phyloP scores from a whole-genome alignment of 768 basidiomycete species.

The Suillus alpinus region DNA sequence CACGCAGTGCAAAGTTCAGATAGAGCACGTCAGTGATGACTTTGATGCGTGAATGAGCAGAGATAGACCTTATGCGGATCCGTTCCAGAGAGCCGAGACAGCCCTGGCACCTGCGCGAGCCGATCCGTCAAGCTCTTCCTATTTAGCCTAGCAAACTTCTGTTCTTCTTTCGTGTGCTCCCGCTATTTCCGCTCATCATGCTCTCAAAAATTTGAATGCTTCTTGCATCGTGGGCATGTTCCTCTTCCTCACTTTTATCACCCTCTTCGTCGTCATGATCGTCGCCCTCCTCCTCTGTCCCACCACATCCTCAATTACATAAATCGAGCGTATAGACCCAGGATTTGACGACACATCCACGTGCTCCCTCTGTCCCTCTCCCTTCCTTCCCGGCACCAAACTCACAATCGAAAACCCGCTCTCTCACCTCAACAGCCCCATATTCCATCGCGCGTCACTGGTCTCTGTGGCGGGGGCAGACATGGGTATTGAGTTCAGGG shows the following conservation, averaged over 20 bases:
- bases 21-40: not conserved
- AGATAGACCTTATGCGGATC: slow-evolving; percentile 29
- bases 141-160: slow-evolving; percentile 19
- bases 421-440: slow-evolving; percentile 71
- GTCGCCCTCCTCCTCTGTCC: slow-evolving; percentile 26
- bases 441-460: slow-evolving; percentile 39
- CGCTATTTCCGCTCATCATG: slow-evolving; percentile 59
- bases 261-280: slow-evolving; percentile 27
- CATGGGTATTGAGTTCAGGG: slow-evolving; percentile 16
- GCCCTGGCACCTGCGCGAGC: slow-evolving; percentile 71
- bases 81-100: slow-evolving; percentile 41
- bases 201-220: slow-evolving; percentile 87
- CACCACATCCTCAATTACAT: slow-evolving; percentile 10
- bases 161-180: slow-evolving; percentile 22
- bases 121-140: slow-evolving; percentile 81
- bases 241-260: slow-evolving; percentile 35
- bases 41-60: slow-evolving; percentile 1
- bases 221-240: slow-evolving; percentile 52
- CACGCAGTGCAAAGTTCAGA: no score
- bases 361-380: slow-evolving; percentile 48
- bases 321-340: slow-evolving; percentile 40
- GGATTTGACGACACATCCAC: slow-evolving; percentile 52
- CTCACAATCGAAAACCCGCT: slow-evolving; percentile 82
- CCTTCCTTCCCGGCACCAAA: slow-evolving; percentile 49
- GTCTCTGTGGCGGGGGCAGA: slow-evolving; percentile 1